Evolutionary conservation across 768 basidiomycete species (phyloP).

Genomic region (Leccinum variicolor): DNA sequence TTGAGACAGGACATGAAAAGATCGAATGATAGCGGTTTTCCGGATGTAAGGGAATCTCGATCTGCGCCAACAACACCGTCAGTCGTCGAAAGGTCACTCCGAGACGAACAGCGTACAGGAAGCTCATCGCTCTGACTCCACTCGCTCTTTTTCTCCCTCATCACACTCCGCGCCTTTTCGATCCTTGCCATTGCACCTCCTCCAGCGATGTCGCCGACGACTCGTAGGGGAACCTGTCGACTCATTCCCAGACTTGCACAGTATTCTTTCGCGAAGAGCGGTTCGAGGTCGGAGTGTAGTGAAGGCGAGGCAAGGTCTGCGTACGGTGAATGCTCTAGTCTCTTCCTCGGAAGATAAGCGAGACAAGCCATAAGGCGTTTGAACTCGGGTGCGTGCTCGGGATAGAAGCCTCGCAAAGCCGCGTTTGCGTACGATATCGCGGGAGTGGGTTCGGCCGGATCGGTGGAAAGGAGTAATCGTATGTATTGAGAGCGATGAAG

Average conservation of each 20-base stretch:
- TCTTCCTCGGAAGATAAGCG: slow-evolving; percentile 65
- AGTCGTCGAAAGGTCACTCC: not conserved
- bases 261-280: slow-evolving; percentile 85
- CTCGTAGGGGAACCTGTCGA: slow-evolving; percentile 79
- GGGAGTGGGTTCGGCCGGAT: slow-evolving; percentile 51
- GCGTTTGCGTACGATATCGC: slow-evolving; percentile 76
- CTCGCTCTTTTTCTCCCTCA: slow-evolving; percentile 90
- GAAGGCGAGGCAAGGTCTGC: slow-evolving; percentile 68
- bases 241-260: slow-evolving; percentile 88
- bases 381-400: slow-evolving; percentile 60
- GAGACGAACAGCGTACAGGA: slow-evolving; percentile 50
- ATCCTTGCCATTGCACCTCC: slow-evolving; percentile 89
- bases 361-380: slow-evolving; percentile 67
- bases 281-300: slow-evolving; percentile 74
- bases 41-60: slow-evolving; percentile 86
- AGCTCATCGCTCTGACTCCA: slow-evolving; percentile 89
- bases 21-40: slow-evolving; percentile 94
- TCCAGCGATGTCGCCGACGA: slow-evolving; percentile 90
- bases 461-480: slow-evolving; percentile 63
- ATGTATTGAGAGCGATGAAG: slow-evolving; percentile 91
- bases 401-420: slow-evolving; percentile 61
- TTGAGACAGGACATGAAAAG: slow-evolving; percentile 96
- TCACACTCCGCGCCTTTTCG: slow-evolving; percentile 90
- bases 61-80: slow-evolving; percentile 44
- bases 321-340: slow-evolving; percentile 69